Evolutionary conservation across 2,329 filamentous ascomycete genomes (phyloP).

Genomic region (Fusarium sp.): DNA sequence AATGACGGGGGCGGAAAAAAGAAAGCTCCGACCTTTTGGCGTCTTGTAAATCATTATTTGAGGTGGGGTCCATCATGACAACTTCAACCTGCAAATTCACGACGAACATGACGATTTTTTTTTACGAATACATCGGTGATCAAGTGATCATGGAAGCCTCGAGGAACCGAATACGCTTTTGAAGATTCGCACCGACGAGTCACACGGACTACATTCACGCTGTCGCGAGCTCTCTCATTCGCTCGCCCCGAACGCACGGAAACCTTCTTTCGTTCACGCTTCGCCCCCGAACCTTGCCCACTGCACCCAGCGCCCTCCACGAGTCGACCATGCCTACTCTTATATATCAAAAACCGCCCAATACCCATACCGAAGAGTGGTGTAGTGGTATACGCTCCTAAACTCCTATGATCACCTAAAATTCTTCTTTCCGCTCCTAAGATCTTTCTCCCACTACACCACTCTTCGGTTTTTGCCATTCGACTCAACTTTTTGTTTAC

Average conservation of each 20-base stretch:
- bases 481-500: not conserved
- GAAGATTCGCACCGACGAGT: not conserved
- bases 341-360: not conserved
- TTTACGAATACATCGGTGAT: not conserved
- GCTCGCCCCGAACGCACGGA: not conserved
- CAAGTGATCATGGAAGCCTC: not conserved
- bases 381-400: not conserved
- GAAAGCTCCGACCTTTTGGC: slow-evolving; percentile 14
- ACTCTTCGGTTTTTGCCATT: not conserved
- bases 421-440: not conserved
- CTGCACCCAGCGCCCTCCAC: not conserved
- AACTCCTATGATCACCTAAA: not conserved
- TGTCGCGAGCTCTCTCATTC: not conserved
- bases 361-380: not conserved
- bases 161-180: no score
- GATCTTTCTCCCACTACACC: not conserved
- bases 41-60: not conserved
- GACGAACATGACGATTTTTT: not conserved
- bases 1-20: slow-evolving; percentile 25
- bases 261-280: not conserved
- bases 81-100: not conserved
- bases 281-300: not conserved
- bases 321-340: not conserved
- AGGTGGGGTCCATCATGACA: slow-evolving; percentile 6
- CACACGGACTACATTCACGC: not conserved